Evolutionary conservation across 2,329 filamentous ascomycete species (phyloP).

Genomic region (Aaosphaeria arxii): DNA sequence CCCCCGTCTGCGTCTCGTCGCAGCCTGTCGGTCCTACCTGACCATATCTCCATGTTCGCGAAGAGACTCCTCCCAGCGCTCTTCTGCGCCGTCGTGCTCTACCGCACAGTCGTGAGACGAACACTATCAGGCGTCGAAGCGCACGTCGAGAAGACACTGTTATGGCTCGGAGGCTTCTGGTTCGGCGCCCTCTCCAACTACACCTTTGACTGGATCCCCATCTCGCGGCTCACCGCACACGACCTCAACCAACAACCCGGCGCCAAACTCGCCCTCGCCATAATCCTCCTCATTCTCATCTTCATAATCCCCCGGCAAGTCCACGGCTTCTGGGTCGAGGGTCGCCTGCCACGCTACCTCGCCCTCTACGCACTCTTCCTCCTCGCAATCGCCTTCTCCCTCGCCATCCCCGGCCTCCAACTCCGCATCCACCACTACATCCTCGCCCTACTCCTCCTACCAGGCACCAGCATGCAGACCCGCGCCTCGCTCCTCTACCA

Average conservation of each 20-base stretch:
- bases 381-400: conserved; percentile 62
- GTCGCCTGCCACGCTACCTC: conserved; percentile 72
- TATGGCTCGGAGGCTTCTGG: conserved; percentile 89
- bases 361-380: conserved; percentile 71
- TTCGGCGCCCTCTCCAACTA: conserved; percentile 90
- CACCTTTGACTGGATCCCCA: conserved; percentile 89
- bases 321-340: conserved; percentile 85
- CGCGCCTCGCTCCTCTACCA: conserved; percentile 33
- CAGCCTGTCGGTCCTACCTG: conserved; percentile 47
- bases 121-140: conserved; percentile 70
- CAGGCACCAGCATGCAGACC: conserved; percentile 36
- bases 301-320: conserved; percentile 69
- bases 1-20: conserved; percentile 64
- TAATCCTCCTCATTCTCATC: conserved; percentile 69
- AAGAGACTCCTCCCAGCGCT: conserved; percentile 82
- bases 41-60: conserved; percentile 54
- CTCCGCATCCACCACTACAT: conserved; percentile 78
- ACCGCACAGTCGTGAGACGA: conserved; percentile 73
- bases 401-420: conserved; percentile 70
- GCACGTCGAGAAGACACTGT: conserved; percentile 80
- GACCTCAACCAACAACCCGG: conserved; percentile 88
- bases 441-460: conserved; percentile 30
- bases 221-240: conserved; percentile 80
- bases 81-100: conserved; percentile 82
- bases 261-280: conserved; percentile 73